Conservation (phyloP, 192 early-diverging fungal genomes). For the Umbelopsis vinacea region DNA sequence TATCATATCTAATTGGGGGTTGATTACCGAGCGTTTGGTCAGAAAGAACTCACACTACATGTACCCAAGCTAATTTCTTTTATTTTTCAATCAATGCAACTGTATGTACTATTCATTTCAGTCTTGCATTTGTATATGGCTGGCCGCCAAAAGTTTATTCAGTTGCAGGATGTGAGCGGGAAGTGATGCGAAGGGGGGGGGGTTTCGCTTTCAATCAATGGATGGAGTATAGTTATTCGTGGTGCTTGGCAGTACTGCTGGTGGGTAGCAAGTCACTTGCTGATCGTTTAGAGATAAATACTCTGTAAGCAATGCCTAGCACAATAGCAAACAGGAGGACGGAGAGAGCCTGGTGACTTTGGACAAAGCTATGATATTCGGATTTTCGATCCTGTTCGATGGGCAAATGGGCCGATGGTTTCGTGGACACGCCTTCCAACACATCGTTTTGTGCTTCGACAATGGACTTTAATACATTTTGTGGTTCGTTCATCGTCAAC, state of each 20-base stretch:
- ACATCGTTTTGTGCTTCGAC: constrained; percentile 6
- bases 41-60: no score
- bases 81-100: no score
- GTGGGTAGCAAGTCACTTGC: neutral
- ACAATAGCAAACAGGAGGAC: neutral
- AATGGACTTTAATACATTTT: neutral
- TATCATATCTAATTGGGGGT: no score
- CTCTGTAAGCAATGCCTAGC: neutral
- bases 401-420: neutral
- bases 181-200: no score
- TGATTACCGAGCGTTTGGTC: no score
- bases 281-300: neutral
- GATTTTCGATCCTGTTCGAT: neutral
- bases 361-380: neutral
- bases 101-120: no score
- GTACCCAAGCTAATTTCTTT: no score
- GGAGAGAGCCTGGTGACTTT: neutral
- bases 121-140: no score
- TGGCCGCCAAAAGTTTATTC: neutral
- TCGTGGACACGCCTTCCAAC: neutral
- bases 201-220: no score
- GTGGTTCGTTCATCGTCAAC: neutral
- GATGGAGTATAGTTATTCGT: neutral
- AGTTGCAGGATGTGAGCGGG: no score
- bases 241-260: constrained; percentile 1